Evolutionary conservation across 257 asterid species (phyloP).

Genomic region (Solanum pennellii): DNA sequence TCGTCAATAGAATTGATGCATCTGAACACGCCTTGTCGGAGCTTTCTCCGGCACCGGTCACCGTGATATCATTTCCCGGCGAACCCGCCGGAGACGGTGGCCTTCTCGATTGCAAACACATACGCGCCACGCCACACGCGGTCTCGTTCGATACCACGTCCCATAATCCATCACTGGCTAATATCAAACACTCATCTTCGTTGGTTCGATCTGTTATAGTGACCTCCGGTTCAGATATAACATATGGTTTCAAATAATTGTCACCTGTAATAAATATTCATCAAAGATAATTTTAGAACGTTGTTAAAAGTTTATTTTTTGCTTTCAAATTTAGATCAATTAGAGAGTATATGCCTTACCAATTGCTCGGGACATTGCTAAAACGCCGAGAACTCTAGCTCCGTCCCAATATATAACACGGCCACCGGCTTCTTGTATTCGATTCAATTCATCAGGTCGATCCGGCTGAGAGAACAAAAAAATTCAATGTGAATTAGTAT

Average conservation of each 20-base stretch:
- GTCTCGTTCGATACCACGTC: conserved; percentile 30
- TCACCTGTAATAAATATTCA: conserved; percentile 16
- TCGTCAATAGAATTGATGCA: conserved; percentile 34
- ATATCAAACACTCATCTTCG: conserved; percentile 33
- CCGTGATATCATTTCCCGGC: not conserved
- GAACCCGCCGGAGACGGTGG: conserved; percentile 1
- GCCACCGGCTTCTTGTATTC: conserved; percentile 45
- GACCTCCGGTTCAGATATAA: conserved; percentile 47
- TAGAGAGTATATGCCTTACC: conserved; percentile 4
- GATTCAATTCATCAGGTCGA: conserved; percentile 32
- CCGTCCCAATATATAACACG: conserved; percentile 20
- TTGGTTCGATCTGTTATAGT: conserved; percentile 17
- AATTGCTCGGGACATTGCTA: conserved; percentile 62
- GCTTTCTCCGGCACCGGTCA: not conserved
- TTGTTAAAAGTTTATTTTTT: too few relatives aligned
- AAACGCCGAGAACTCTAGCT: conserved; percentile 42
- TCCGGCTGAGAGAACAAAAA: conserved; percentile 9
- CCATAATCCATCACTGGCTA: conserved; percentile 53
- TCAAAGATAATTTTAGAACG: not conserved
- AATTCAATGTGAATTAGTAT: not conserved
- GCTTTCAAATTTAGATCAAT: not conserved
- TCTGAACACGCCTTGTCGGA: conserved; percentile 13
- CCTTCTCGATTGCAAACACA: conserved; percentile 20
- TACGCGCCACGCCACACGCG: conserved; percentile 23
- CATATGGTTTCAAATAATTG: conserved; percentile 27